A percentile compares a stretch with the other conserved stretches of the same genome.
These are phyloP conservation scores for Glycyrrhiza uralensis DNA, from an alignment of 306 rosid genomes.

Conservation along the genomic window DNA sequence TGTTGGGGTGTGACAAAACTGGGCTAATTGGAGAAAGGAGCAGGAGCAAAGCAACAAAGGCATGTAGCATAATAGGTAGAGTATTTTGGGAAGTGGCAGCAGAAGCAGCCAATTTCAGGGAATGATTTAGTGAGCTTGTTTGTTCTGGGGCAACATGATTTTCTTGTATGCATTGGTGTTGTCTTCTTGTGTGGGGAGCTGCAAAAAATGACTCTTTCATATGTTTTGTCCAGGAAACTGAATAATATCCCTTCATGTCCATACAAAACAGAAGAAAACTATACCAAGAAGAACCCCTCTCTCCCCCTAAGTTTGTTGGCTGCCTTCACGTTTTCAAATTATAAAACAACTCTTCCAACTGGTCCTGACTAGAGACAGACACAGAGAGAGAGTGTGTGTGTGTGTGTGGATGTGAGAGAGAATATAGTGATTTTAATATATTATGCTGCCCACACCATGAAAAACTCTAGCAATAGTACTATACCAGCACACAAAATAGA, in stretches of 20 bases:
- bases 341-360: slow-evolving; percentile 36
- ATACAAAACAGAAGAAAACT: slow-evolving; percentile 58
- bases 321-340: slow-evolving; percentile 62
- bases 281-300: slow-evolving; percentile 29
- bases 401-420: too few relatives aligned
- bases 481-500: slow-evolving; percentile 43
- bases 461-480: slow-evolving; percentile 28
- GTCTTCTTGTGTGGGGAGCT: slow-evolving; percentile 58
- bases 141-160: slow-evolving; percentile 41
- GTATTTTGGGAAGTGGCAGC: slow-evolving; percentile 31
- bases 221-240: slow-evolving; percentile 50
- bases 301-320: slow-evolving; percentile 15
- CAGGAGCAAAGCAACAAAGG: slow-evolving; percentile 62
- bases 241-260: slow-evolving; percentile 63
- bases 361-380: slow-evolving; percentile 21
- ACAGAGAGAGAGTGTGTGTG: slow-evolving; percentile 10
- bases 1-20: slow-evolving; percentile 49
- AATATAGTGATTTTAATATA: slow-evolving; percentile 38
- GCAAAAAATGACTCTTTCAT: slow-evolving; percentile 43
- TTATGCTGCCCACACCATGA: slow-evolving; percentile 46
- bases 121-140: slow-evolving; percentile 47
- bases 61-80: slow-evolving; percentile 37
- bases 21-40: slow-evolving; percentile 47
- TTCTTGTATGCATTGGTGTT: slow-evolving; percentile 61
- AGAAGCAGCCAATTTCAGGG: slow-evolving; percentile 46